These are phyloP conservation scores for Fraxinus quadrangulata DNA, from an alignment of 257 asterid genomes.

Conservation along the genomic window DNA sequence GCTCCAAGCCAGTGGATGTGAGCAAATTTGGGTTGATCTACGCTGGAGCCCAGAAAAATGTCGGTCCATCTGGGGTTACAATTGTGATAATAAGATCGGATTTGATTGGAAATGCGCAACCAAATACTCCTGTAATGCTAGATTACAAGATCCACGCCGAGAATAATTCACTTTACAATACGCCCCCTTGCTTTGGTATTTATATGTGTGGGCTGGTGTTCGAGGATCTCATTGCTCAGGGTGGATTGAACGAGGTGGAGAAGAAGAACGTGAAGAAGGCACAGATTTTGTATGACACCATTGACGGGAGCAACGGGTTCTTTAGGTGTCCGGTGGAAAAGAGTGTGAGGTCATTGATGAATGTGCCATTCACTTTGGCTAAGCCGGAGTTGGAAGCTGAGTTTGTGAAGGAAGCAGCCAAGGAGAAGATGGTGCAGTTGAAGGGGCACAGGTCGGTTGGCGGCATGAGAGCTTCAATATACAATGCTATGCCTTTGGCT, in stretches of 20 bases:
- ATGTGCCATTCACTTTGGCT: constrained; percentile 82
- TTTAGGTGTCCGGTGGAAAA: constrained; percentile 83
- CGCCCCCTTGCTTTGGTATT: constrained; percentile 94
- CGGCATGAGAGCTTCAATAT: constrained; percentile 97
- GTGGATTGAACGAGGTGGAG: constrained; percentile 80
- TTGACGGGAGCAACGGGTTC: constrained; percentile 80
- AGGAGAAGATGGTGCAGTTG: constrained; percentile 95
- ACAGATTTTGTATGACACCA: constrained; percentile 64
- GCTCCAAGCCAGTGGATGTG: constrained; percentile 89
- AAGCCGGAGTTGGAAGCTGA: constrained; percentile 83
- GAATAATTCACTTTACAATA: constrained; percentile 79
- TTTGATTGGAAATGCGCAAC: constrained; percentile 74
- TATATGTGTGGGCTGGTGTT: constrained; percentile 93
- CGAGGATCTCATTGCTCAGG: constrained; percentile 84
- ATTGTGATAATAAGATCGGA: constrained; percentile 70
- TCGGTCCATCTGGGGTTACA: constrained; percentile 95
- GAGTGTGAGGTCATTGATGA: constrained; percentile 90
- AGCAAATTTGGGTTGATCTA: constrained; percentile 73
- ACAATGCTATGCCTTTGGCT: constrained; percentile 94
- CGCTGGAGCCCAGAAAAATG: constrained; percentile 99
- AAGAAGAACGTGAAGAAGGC: constrained; percentile 77
- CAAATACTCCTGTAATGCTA: constrained; percentile 78
- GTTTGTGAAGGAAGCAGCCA: constrained; percentile 86
- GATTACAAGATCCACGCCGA: constrained; percentile 92
- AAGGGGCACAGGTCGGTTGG: constrained; percentile 97